Conservation (phyloP, 495 filamentous ascomycete genomes). For the Amniculicola lignicola region DNA sequence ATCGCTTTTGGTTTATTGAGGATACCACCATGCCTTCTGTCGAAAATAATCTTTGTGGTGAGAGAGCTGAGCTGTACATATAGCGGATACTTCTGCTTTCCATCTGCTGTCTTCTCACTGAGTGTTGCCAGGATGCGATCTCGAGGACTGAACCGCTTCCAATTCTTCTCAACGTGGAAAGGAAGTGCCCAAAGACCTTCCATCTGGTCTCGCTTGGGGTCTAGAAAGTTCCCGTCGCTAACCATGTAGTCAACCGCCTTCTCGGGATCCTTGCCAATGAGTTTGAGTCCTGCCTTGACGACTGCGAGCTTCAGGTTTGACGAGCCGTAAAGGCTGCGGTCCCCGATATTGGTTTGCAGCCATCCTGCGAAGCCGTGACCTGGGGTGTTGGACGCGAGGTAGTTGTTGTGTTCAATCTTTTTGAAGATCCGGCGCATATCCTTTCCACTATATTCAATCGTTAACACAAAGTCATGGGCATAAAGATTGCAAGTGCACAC, state of each 20-base stretch:
- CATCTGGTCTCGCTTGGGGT: constrained; percentile 35
- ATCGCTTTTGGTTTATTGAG: constrained; percentile 48
- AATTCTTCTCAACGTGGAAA: background rate
- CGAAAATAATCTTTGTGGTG: constrained; percentile 58
- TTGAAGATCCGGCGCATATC: constrained; percentile 47
- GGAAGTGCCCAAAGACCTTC: constrained; percentile 29
- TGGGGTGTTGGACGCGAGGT: constrained; percentile 40
- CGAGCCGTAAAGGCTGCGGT: background rate
- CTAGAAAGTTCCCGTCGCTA: background rate
- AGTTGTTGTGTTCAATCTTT: constrained; percentile 40
- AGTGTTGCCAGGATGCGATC: background rate
- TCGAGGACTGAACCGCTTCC: background rate
- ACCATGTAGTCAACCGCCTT: background rate
- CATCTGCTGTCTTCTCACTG: constrained; percentile 44
- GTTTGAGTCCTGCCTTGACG: background rate
- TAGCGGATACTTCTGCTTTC: constrained; percentile 29
- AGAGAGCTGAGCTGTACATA: constrained; percentile 56
- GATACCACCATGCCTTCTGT: too few relatives aligned
- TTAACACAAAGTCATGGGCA: background rate
- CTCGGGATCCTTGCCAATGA: background rate
- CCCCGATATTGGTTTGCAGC: constrained; percentile 38
- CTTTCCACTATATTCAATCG: background rate
- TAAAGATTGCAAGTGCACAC: too few relatives aligned
- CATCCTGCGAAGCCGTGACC: constrained; percentile 49
- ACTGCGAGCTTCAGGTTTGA: background rate